A percentile compares a stretch with the other conserved stretches of the same genome.
Conservation (phyloP, 257 asterid genomes). For the Solanum tacnaense region DNA sequence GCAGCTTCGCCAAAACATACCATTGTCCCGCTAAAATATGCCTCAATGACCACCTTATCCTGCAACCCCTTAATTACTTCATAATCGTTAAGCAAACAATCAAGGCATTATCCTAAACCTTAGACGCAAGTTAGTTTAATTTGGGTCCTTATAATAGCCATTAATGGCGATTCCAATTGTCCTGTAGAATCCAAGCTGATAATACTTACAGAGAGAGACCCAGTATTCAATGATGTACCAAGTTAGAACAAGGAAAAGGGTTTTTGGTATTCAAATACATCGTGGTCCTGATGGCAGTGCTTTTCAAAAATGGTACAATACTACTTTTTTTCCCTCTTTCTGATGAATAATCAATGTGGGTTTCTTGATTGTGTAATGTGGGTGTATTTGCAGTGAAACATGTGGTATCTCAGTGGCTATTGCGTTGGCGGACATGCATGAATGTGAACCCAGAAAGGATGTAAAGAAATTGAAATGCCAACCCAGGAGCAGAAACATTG, state of each 20-base stretch:
- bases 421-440: slow-evolving; percentile 59
- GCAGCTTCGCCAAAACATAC: not conserved
- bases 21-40: not conserved
- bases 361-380: not conserved
- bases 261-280: slow-evolving; percentile 22
- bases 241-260: slow-evolving; percentile 38
- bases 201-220: not conserved
- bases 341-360: not conserved
- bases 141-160: not conserved
- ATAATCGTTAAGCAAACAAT: not conserved
- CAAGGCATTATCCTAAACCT: not conserved
- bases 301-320: slow-evolving; percentile 38
- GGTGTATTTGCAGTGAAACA: slow-evolving; percentile 26
- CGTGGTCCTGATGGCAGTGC: slow-evolving; percentile 74
- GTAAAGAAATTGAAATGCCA: slow-evolving; percentile 20
- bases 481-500: not conserved
- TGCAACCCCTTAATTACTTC: not conserved
- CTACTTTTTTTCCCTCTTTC: not conserved
- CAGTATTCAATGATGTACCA: slow-evolving; percentile 19
- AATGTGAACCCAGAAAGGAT: slow-evolving; percentile 22
- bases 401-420: slow-evolving; percentile 55
- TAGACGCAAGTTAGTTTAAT: not conserved
- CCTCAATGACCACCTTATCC: not conserved
- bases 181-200: not conserved
- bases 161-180: not conserved